These are phyloP conservation scores for Syzygium syzygioides DNA, from an alignment of 441 rosid species.

Conservation along the genomic window DNA sequence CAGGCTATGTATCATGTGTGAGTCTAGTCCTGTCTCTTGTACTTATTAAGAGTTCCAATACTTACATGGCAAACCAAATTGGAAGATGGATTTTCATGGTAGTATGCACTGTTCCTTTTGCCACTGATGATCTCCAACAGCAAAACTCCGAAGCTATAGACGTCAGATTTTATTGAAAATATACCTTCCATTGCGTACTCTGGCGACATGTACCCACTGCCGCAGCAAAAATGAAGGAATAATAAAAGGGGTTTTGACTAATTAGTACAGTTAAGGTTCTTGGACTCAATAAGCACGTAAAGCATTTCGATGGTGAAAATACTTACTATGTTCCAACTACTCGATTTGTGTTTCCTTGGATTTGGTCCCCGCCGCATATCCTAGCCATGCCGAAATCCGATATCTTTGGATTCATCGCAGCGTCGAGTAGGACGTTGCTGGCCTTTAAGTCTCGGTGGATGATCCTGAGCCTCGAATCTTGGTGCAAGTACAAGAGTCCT, in stretches of 20 bases:
- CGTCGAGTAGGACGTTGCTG: too few species aligned
- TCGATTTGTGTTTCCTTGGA: too few species aligned
- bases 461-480: slow-evolving; percentile 42
- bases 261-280: too few species aligned
- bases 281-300: too few species aligned
- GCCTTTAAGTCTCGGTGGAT: slow-evolving; percentile 54
- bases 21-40: neutral
- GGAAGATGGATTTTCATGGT: neutral
- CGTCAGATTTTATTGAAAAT: slow-evolving; percentile 41
- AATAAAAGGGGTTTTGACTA: neutral
- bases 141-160: slow-evolving; percentile 36
- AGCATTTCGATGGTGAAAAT: too few species aligned
- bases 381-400: too few species aligned
- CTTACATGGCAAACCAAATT: slow-evolving; percentile 22
- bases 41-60: neutral
- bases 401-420: too few species aligned
- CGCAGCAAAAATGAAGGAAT: neutral
- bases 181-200: slow-evolving; percentile 31
- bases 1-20: neutral
- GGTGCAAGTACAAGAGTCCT: slow-evolving; percentile 45
- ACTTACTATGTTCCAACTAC: too few species aligned
- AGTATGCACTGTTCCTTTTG: slow-evolving; percentile 8
- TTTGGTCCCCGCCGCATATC: too few species aligned
- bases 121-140: slow-evolving; percentile 23
- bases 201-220: slow-evolving; percentile 29